Evolutionary conservation across 768 basidiomycete species (phyloP), one percentile per base, ranked within the genome.

Genomic region (Dioszegia crocea): DNA sequence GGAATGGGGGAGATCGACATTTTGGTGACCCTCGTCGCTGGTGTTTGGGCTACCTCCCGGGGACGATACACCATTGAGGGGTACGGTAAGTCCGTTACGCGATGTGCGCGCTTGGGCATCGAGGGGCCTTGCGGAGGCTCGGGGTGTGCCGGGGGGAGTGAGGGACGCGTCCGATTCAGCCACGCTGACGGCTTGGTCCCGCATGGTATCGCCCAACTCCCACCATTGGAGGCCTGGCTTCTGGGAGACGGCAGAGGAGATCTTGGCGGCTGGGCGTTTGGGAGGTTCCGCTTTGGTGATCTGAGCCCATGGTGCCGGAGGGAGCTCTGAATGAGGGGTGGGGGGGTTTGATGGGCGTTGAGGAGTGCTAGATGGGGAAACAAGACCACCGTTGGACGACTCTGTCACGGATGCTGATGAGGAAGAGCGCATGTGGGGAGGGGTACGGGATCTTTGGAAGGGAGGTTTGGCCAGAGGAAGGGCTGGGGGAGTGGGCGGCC

Each of bases 1-100:
- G 4, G 62, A 67, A 41, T 73, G 71, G 36, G 67, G 71, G 0
- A 73, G 49, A 9, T 44, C 33, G 26, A 73, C 71, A 1, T 65
- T 65, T 1, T 68, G 71, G 11, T 67, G 56, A 31, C 68, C 68
- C 30, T 73, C 71, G 45, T 73, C 71, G 40, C 68, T 69, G 23
- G 59, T 52, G 4, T 68, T 66, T 24, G 71, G 71, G 43, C 62
- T 66, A 1, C 60, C 66, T 1, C 56, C 70, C 3, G 61, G 48
- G 2, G 58, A 63, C 0, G 48, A 57, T 5, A 67, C 59, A 11
- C 26, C 38, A 10, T 56, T 51, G 41, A 67, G 17, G 3, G 57
- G 60, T 21, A 61, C 31, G 26, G 41, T 39, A 16, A 53, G 51
- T 11, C 49, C 49, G n/a, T n/a, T n/a, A n/a, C n/a, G n/a, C n/a